Evolutionary conservation across 768 basidiomycete species (phyloP).

Genomic region (Clitopilus passeckerianus): DNA sequence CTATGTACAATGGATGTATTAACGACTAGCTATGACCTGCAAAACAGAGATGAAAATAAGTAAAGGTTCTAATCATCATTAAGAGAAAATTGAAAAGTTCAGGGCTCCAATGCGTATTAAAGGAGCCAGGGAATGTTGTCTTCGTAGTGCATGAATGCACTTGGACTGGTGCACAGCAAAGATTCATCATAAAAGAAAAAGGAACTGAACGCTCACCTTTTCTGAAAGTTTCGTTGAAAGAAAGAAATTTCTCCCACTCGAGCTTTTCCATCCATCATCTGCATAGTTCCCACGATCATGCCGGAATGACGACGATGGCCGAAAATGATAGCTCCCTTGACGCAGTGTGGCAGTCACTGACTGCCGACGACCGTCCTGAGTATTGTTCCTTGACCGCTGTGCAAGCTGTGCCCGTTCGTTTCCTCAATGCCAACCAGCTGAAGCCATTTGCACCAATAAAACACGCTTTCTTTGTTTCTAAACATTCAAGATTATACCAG

Average conservation of each 20-base stretch:
- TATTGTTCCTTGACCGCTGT: slow-evolving; percentile 1
- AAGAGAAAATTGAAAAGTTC: slow-evolving; percentile 17
- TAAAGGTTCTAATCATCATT: neutral
- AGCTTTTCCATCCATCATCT: no score
- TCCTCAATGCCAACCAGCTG: neutral
- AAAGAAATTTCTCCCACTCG: slow-evolving; percentile 1
- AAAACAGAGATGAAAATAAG: neutral
- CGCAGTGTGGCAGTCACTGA: slow-evolving; percentile 5
- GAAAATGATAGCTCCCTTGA: neutral
- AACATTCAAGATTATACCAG: slow-evolving; percentile 9
- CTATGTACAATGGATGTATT: neutral
- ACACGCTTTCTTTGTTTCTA: slow-evolving; percentile 4
- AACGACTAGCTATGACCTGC: neutral
- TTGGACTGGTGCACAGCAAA: slow-evolving; percentile 61
- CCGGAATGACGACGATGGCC: neutral
- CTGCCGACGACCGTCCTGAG: neutral
- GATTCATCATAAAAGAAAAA: slow-evolving; percentile 32
- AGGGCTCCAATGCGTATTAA: slow-evolving; percentile 51
- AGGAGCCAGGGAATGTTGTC: slow-evolving; percentile 41
- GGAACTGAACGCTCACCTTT: slow-evolving; percentile 11
- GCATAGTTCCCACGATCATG: slow-evolving; percentile 8
- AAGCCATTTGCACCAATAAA: neutral
- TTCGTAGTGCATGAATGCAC: slow-evolving; percentile 34
- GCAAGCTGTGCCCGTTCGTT: neutral
- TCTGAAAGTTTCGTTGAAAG: slow-evolving; percentile 1